These are phyloP conservation scores for Chrysanthemum seticuspe DNA, from an alignment of 129 eudicot genomes.

Conservation along the genomic window DNA sequence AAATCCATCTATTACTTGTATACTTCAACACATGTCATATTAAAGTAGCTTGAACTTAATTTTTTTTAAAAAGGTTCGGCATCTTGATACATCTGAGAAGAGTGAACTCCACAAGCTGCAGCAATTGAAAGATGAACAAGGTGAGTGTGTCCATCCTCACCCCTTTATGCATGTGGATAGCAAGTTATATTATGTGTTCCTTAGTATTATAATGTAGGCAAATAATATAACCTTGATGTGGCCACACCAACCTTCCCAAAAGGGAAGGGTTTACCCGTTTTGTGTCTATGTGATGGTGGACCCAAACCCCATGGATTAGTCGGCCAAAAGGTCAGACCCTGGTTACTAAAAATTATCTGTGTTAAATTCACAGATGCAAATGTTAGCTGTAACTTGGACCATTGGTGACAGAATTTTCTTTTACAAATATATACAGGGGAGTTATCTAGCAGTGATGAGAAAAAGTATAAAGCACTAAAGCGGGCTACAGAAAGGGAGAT, in stretches of 20 bases:
- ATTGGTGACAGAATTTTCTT: neutral
- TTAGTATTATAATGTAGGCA: too few relatives aligned
- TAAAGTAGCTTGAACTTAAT: too few relatives aligned
- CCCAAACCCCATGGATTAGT: too few relatives aligned
- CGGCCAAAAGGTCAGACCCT: neutral
- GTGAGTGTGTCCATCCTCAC: conserved; percentile 25
- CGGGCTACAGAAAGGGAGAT: conserved; percentile 86
- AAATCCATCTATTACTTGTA: neutral
- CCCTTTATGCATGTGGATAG: too few relatives aligned
- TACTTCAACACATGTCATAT: too few relatives aligned
- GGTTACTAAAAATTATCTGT: neutral
- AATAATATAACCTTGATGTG: neutral
- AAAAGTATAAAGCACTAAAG: conserved; percentile 73
- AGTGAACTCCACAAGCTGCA: conserved; percentile 98
- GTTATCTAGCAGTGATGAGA: conserved; percentile 81
- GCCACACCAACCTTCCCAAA: too few relatives aligned
- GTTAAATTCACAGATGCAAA: neutral
- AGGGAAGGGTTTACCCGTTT: too few relatives aligned
- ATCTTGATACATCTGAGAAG: conserved; percentile 93
- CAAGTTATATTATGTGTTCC: too few relatives aligned
- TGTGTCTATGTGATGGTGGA: too few relatives aligned
- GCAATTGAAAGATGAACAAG: conserved; percentile 94
- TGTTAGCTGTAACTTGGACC: too few relatives aligned
- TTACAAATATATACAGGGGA: conserved; percentile 48
- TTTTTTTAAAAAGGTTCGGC: conserved; percentile 63